Base-by-base conservation (phyloP, 768 basidiomycete genomes). In the Hirschioporus abietinus region DNA sequence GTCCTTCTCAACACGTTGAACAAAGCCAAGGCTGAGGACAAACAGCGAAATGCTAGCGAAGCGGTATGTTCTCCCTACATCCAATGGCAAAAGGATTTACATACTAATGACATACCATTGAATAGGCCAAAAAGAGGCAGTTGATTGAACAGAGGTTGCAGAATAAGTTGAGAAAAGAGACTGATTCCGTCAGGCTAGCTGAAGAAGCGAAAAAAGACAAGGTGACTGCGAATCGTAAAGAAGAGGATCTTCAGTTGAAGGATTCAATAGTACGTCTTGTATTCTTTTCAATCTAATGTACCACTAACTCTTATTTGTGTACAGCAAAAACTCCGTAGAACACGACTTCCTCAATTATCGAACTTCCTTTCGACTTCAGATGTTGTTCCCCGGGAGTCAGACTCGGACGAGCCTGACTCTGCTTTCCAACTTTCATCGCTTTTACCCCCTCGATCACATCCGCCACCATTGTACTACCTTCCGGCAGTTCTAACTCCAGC, bases 201-300 rank as follows among this genome's bases (percentile, higher is more conserved):
- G 92, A 92, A 82, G 91, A 93, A 78, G 89, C 88, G 68, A 92
- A 92, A 79, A 91, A 91, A 76, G 90, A 92, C 78, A 91, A 91
- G 77, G 86, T 85, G 63, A 69, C 74, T 52, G 90, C 92, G 60
- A 91, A 87, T 76, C 81, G 91, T 69, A 92, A 86, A 76, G 92
- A 94, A 78, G 91, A 93, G 74, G 92, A 94, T 7, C 74, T 92
- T 60, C 89, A 90, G 71, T 81, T 93, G 63, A 90, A 88, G 76
- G 91, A 93, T 71, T 92, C 89, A 8, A 86, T 93, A 70, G 91
- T 92, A 72, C 65, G 91, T 83, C 23, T 25, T 23, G 26, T 58
- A 23, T 36, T 36, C 59, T 0, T 7, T 64, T 58, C 27, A 52
- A 63, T 63, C 63, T 23, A 62, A 60, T 25, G 17, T 34, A 58